A percentile compares a stretch with the other conserved stretches of the same genome.
phyloP scores from a whole-genome alignment of 140 eudicot species.

The Erigeron philadelphicus region DNA sequence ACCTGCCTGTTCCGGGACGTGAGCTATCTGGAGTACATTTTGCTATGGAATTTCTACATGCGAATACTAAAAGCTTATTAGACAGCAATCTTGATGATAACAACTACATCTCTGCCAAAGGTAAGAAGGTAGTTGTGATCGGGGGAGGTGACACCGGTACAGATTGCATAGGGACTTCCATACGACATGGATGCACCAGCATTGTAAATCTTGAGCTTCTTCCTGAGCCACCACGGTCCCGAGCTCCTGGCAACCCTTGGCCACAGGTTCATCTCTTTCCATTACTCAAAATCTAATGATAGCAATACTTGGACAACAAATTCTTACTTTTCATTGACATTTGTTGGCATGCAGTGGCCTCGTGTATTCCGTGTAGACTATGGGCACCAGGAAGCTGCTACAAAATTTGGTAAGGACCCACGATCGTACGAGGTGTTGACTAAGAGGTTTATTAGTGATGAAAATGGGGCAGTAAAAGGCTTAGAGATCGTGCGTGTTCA shows the following conservation, averaged over 20 bases:
- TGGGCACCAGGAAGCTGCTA: conserved; percentile 96
- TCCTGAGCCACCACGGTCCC: conserved; percentile 82
- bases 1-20: conserved; percentile 95
- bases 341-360: conserved; percentile 68
- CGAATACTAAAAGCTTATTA: conserved; percentile 87
- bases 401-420: conserved; percentile 94
- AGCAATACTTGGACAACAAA: neutral
- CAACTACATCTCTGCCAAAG: conserved; percentile 88
- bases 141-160: conserved; percentile 99
- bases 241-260: conserved; percentile 99
- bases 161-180: conserved; percentile 92
- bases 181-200: conserved; percentile 85
- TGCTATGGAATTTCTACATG: conserved; percentile 98
- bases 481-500: conserved; percentile 72
- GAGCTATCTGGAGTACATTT: conserved; percentile 92
- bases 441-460: conserved; percentile 79
- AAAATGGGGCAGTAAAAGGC: conserved; percentile 77
- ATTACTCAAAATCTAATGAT: neutral
- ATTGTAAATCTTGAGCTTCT: conserved; percentile 88
- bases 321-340: conserved; percentile 4
- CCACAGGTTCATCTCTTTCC: conserved; percentile 63
- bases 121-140: conserved; percentile 90
- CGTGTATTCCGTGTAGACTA: conserved; percentile 95
- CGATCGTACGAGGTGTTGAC: conserved; percentile 91
- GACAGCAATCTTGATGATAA: conserved; percentile 93